Base-by-base conservation (phyloP, 176 grass and related monocot genomes). In the Zea mays region DNA sequence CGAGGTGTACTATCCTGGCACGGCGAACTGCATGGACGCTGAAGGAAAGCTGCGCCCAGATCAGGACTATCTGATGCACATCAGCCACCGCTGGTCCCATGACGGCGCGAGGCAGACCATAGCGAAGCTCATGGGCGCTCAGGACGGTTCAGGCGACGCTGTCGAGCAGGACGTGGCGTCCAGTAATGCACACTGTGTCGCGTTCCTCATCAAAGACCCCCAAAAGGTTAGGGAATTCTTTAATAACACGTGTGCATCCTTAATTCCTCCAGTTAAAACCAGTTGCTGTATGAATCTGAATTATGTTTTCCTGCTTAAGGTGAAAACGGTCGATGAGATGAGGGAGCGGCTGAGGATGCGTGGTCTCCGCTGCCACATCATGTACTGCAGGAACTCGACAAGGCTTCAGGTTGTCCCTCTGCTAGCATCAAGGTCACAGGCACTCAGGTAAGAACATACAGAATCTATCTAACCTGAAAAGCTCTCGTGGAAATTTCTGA, bases 1-100 rank as follows among this genome's bases (percentile, higher is more conserved):
- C 20, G 92, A 94, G 81, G 92, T 97, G 42, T 98, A 95, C 77
- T 98, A 98, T 74, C 96, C 96, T 4, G 90, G 96, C 33, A 95
- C 96, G 9, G 44, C 14, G 8, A 83, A 90, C 13, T 98, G 87
- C 74, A 36, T 82, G 3, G 92, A 90, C n/a, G 78, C 92, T 5
- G 87, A 92, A 44, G 96, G 96, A 16, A 94, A 83, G 75, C 65
- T 94, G 52, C 85, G 87, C 67, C 89, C 90, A 6, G 96, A 98
- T 15, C 96, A 93, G 62, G 96, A 98, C 74, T 98, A 94, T 65
- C 85, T 86, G 10, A 79, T 90, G 16, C 96, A 98, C 71, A 92
- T 94, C 19, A 90, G 94, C 54, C 93, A 98, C 56, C 87, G 96
- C 5, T 98, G 96, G 96, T 90, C 77, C 38, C 79, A 98, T 46